Evolutionary conservation across 768 basidiomycete species (phyloP).

Genomic region (Psilocybe azurescens): DNA sequence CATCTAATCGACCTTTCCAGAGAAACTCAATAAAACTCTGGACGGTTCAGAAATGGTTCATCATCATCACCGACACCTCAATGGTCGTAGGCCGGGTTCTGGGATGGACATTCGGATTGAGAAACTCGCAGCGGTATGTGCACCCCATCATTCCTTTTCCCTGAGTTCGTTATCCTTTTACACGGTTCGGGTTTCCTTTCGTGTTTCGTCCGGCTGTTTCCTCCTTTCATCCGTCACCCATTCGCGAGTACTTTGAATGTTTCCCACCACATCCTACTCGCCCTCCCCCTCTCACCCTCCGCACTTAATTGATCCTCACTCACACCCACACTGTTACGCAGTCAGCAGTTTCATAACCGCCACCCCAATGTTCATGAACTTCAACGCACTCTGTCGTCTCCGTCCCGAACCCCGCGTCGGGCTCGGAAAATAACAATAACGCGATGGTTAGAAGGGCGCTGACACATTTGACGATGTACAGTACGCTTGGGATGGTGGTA

Average conservation of each 20-base stretch:
- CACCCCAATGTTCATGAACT: constrained; percentile 91
- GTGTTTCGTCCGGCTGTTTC: not conserved
- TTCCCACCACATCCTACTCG: too few species aligned
- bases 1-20: constrained; percentile 34
- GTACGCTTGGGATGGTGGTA: constrained; percentile 95
- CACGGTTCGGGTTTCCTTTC: not conserved
- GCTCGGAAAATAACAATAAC: constrained; percentile 75
- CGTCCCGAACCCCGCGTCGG: constrained; percentile 86
- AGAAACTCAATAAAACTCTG: constrained; percentile 80
- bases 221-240: not conserved
- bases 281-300: not conserved
- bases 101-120: constrained; percentile 68
- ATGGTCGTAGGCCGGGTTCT: constrained; percentile 70
- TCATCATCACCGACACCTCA: constrained; percentile 74
- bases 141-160: not conserved
- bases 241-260: too few species aligned
- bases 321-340: too few species aligned
- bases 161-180: too few species aligned
- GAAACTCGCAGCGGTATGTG: constrained; percentile 76
- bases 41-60: constrained; percentile 87
- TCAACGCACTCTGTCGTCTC: constrained; percentile 87
- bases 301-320: not conserved
- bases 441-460: constrained; percentile 92
- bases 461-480: constrained; percentile 90
- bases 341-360: constrained; percentile 79